Evolutionary conservation across 2,329 filamentous ascomycete genomes (phyloP).

Genomic region (Fusarium liriodendri): DNA sequence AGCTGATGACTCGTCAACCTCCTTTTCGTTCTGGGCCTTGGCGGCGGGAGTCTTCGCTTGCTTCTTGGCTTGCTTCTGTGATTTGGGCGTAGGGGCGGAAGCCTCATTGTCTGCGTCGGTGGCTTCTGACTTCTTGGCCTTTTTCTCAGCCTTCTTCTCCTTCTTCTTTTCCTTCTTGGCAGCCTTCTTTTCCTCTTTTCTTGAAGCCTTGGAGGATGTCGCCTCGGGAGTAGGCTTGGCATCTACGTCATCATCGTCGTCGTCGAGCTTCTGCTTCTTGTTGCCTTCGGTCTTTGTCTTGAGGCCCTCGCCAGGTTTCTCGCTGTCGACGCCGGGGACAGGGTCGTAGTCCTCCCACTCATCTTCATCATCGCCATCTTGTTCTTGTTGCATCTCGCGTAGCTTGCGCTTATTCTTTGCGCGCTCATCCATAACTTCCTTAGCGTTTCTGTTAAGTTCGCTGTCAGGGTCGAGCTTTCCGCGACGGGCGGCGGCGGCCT

Average conservation of each 20-base stretch:
- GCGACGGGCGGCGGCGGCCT: slow-evolving; percentile 83
- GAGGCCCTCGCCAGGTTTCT: slow-evolving; percentile 73
- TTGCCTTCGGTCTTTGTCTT: slow-evolving; percentile 63
- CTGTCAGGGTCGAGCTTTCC: slow-evolving; percentile 94
- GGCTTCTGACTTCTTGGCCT: slow-evolving; percentile 55
- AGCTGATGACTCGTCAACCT: slow-evolving; percentile 23
- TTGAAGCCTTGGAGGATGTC: slow-evolving; percentile 58
- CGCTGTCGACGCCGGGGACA: slow-evolving; percentile 66
- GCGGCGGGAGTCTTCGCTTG: slow-evolving; percentile 36
- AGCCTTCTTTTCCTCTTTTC: slow-evolving; percentile 66
- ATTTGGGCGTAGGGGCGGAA: slow-evolving; percentile 37
- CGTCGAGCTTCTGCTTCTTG: slow-evolving; percentile 64
- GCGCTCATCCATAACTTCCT: slow-evolving; percentile 90
- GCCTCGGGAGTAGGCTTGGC: slow-evolving; percentile 55
- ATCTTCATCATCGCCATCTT: slow-evolving; percentile 57
- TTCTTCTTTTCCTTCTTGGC: slow-evolving; percentile 60
- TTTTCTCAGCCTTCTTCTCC: slow-evolving; percentile 55
- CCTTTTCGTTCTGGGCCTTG: slow-evolving; percentile 32
- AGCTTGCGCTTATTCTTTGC: slow-evolving; percentile 84
- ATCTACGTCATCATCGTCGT: slow-evolving; percentile 42
- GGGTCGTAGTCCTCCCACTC: slow-evolving; percentile 58
- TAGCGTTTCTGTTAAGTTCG: slow-evolving; percentile 81
- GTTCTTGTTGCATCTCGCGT: slow-evolving; percentile 68
- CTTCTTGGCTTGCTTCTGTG: slow-evolving; percentile 45
- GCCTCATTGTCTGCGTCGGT: slow-evolving; percentile 45